Conservation (phyloP, 495 filamentous ascomycete genomes). For the Aspergillus incahuasiensis region DNA sequence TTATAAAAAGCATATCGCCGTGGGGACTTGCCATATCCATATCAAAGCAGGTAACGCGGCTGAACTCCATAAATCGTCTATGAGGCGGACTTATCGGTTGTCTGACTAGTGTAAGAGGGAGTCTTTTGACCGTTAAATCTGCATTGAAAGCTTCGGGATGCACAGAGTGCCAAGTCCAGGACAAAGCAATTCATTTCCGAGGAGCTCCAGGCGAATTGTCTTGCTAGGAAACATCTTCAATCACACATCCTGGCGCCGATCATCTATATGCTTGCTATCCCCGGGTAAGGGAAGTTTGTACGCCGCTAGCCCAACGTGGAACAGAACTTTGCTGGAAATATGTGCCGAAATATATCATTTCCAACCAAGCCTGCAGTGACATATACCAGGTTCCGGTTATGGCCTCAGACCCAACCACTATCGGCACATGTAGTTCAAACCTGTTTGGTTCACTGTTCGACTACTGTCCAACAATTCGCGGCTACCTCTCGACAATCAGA, state of each 20-base stretch:
- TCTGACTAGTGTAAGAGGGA: background rate
- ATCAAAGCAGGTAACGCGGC: background rate
- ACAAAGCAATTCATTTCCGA: background rate
- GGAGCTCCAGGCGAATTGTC: background rate
- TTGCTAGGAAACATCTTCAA: background rate
- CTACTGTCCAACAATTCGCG: background rate
- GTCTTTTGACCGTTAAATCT: background rate
- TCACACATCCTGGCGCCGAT: background rate
- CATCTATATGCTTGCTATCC: background rate
- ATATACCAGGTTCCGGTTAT: background rate
- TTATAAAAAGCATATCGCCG: background rate
- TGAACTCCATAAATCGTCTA: background rate
- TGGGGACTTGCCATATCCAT: too few species aligned
- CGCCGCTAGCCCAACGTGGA: background rate
- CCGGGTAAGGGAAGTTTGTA: background rate
- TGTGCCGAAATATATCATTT: background rate
- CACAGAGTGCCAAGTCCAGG: background rate
- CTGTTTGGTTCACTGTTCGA: too few species aligned
- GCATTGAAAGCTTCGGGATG: background rate
- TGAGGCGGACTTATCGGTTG: background rate
- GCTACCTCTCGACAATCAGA: background rate
- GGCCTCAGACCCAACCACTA: background rate
- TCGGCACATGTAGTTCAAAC: background rate
- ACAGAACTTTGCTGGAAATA: background rate
- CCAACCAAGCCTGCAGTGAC: background rate